phyloP scores from a whole-genome alignment of 352 stramenopile genomes.

The Phytophthora multivora region DNA sequence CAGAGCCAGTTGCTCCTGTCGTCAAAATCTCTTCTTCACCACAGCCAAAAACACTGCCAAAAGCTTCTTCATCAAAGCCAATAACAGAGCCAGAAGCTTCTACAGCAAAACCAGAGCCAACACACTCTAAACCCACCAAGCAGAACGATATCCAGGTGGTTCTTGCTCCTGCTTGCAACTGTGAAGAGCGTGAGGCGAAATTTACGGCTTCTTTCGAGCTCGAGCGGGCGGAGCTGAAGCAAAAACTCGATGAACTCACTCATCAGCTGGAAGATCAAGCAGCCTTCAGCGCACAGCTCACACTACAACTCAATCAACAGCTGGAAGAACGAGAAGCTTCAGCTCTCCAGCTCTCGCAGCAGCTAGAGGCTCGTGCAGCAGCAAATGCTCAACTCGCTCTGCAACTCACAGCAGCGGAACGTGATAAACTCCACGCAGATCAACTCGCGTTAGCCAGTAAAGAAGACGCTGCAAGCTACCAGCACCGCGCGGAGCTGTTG shows the following conservation, averaged over 20 bases:
- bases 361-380: constrained; percentile 32
- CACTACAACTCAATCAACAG: constrained; percentile 36
- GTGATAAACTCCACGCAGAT: constrained; percentile 27
- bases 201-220: constrained; percentile 22
- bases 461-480: constrained; percentile 13
- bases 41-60: not conserved
- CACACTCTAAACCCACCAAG: not conserved
- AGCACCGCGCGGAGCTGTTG: constrained; percentile 26
- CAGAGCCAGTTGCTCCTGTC: not conserved
- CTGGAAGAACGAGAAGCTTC: constrained; percentile 6
- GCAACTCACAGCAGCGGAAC: constrained; percentile 28
- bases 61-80: not conserved
- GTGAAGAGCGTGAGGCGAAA: constrained; percentile 15
- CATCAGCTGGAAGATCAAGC: constrained; percentile 35
- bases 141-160: not conserved
- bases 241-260: constrained; percentile 32
- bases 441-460: constrained; percentile 19
- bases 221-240: constrained; percentile 34
- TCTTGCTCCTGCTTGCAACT: constrained; percentile 19
- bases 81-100: not conserved
- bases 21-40: not conserved
- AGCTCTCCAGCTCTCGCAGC: constrained; percentile 22
- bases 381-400: constrained; percentile 34
- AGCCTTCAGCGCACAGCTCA: constrained; percentile 6
- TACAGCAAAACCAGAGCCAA: not conserved